These are phyloP conservation scores for Ophiostoma quercus DNA, from an alignment of 2,329 filamentous ascomycete species.

Conservation along the genomic window DNA sequence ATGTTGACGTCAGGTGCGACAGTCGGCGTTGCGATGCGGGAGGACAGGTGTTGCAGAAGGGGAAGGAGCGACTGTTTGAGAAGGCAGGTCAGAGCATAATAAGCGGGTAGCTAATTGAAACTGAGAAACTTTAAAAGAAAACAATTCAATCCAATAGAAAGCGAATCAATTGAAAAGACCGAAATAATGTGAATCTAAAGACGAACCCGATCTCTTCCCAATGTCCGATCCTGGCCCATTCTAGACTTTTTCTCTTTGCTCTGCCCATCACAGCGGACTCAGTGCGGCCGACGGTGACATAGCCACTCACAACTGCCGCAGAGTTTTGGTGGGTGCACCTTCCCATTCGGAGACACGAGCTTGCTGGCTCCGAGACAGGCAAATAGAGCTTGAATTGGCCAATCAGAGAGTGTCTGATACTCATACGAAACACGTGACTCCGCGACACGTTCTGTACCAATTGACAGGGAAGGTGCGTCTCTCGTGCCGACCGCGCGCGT, in stretches of 20 bases:
- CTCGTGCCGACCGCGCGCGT: constrained; percentile 17
- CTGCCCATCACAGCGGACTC: constrained; percentile 7
- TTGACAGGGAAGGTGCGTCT: not conserved
- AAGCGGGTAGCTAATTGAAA: not conserved
- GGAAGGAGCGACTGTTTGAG: not conserved
- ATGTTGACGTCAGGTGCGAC: not conserved
- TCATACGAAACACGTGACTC: constrained; percentile 21
- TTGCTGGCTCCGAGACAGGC: constrained; percentile 15
- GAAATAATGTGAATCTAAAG: not conserved
- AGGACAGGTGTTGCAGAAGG: constrained; percentile 1
- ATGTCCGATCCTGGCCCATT: constrained; percentile 3
- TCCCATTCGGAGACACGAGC: constrained; percentile 24
- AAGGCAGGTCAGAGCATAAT: not conserved
- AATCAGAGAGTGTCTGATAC: constrained; percentile 18
- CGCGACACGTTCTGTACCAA: constrained; percentile 16
- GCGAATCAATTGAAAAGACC: not conserved
- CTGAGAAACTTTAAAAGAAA: not conserved
- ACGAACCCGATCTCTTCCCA: constrained; percentile 10
- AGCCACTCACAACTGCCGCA: not conserved
- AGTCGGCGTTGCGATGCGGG: not conserved
- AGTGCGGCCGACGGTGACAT: not conserved
- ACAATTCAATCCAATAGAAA: not conserved
- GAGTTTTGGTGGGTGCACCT: constrained; percentile 1
- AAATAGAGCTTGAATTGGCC: constrained; percentile 18
- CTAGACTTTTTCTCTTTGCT: constrained; percentile 8